These are phyloP conservation scores for Cupressus sempervirens DNA, from an alignment of 75 land plant species.

Conservation along the genomic window DNA sequence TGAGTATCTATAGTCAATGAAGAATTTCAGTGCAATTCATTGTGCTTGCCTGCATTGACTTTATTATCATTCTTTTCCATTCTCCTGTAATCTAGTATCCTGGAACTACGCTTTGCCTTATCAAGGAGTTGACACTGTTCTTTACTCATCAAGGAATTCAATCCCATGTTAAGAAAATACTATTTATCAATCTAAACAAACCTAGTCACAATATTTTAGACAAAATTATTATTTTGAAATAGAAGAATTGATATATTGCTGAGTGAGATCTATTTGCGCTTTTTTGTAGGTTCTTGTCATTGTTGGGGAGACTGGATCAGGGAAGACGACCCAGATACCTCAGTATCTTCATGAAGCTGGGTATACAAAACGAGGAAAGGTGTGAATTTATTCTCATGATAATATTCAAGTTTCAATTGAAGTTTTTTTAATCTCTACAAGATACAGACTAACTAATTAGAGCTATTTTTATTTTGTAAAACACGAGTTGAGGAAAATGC, in stretches of 20 bases:
- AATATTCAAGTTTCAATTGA: background rate
- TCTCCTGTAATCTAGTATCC: background rate
- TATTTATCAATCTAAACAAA: background rate
- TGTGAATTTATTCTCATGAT: background rate
- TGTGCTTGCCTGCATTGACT: too few species aligned
- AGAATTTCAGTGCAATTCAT: too few species aligned
- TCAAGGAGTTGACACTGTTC: background rate
- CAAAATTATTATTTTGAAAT: background rate
- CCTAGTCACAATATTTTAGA: background rate
- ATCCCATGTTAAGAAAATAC: background rate
- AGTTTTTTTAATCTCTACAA: background rate
- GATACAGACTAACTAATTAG: background rate
- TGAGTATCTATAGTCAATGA: too few species aligned
- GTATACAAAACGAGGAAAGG: conserved; percentile 86
- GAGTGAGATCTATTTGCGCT: background rate
- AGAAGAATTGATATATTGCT: background rate
- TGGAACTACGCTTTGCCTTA: background rate
- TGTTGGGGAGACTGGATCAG: conserved; percentile 99
- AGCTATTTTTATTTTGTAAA: background rate
- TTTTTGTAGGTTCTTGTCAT: conserved; percentile 72
- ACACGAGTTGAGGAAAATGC: background rate
- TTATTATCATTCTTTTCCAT: background rate
- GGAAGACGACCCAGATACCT: conserved; percentile 98
- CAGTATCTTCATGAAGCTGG: conserved; percentile 99
- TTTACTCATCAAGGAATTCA: background rate